Percentiles rank a stretch among this genome's conserved stretches.
These are phyloP conservation scores for Sugiyamaella xylanicola DNA, from an alignment of 1,139 yeast genomes.

Conservation along the genomic window DNA sequence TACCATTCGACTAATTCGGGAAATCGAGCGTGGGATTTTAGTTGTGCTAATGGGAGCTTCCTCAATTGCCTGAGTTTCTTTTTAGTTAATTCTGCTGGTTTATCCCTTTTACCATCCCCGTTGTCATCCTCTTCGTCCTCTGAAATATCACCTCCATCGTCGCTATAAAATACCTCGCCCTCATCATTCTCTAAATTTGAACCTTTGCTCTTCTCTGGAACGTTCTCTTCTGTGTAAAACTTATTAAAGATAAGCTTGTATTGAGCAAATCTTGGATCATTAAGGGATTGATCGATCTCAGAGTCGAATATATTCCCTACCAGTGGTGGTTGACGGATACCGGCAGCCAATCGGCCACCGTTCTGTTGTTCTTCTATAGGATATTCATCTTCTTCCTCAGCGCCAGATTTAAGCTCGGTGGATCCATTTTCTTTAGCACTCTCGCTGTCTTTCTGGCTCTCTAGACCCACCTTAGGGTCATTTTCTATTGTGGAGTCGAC, in stretches of 20 bases:
- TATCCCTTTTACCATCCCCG: conserved; percentile 26
- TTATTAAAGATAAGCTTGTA: conserved; percentile 49
- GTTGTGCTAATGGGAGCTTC: conserved; percentile 66
- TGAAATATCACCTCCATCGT: conserved; percentile 40
- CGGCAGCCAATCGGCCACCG: too few relatives aligned
- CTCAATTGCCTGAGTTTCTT: conserved; percentile 54
- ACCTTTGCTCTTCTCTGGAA: conserved; percentile 23
- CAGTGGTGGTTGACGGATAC: too few relatives aligned
- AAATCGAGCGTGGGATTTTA: conserved; percentile 59
- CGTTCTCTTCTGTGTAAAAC: conserved; percentile 42
- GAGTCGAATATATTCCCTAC: conserved; percentile 8
- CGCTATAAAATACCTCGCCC: conserved; percentile 43
- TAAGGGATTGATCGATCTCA: conserved; percentile 26
- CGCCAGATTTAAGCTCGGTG: too few relatives aligned
- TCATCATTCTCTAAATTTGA: conserved; percentile 17
- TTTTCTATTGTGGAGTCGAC: too few relatives aligned
- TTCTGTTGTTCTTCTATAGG: too few relatives aligned
- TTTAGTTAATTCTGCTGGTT: conserved; percentile 33
- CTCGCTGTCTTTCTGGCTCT: too few relatives aligned
- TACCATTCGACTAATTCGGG: conserved; percentile 87
- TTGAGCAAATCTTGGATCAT: conserved; percentile 48
- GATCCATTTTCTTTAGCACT: too few relatives aligned
- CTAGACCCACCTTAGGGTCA: too few relatives aligned
- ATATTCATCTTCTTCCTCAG: too few relatives aligned
- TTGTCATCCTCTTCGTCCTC: conserved; percentile 30